Percentiles rank a stretch among this genome's conserved stretches.
phyloP scores from a whole-genome alignment of 1,139 yeast species.

The Blastobotrys apis region DNA sequence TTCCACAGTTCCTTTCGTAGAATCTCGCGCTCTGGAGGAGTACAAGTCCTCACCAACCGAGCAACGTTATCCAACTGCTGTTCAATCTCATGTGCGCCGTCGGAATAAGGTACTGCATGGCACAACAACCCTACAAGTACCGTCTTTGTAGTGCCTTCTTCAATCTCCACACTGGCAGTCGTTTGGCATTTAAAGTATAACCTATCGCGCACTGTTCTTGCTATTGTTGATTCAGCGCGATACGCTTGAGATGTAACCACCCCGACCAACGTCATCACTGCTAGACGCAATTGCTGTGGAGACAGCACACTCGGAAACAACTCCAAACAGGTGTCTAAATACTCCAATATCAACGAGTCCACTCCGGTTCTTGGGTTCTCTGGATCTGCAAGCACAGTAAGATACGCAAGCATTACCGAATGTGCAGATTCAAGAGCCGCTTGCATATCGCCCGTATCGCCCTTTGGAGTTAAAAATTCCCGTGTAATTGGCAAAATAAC shows the following conservation, averaged over 20 bases:
- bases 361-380: conserved; percentile 15
- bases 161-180: conserved; percentile 9
- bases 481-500: conserved; percentile 45
- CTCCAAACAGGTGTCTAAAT: conserved; percentile 37
- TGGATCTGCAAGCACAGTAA: conserved; percentile 16
- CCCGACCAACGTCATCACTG: conserved; percentile 54
- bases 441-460: conserved; percentile 24
- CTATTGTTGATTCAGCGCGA: conserved; percentile 32
- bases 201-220: conserved; percentile 41
- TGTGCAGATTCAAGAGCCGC: conserved; percentile 62
- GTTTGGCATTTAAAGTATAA: conserved; percentile 37
- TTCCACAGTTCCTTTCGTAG: conserved; percentile 40
- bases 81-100: conserved; percentile 39
- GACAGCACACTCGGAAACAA: conserved; percentile 61
- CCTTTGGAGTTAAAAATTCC: conserved; percentile 39
- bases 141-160: conserved; percentile 47
- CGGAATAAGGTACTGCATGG: conserved; percentile 52
- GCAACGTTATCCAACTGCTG: conserved; percentile 42
- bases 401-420: conserved; percentile 51
- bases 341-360: conserved; percentile 33
- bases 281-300: conserved; percentile 53
- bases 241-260: conserved; percentile 47
- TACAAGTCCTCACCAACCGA: conserved; percentile 14
- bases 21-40: conserved; percentile 24
- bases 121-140: conserved; percentile 49